Evolutionary conservation across 306 rosid genomes (phyloP), one percentile per base, ranked within the genome.

Genomic region (Inga leiocalycina): DNA sequence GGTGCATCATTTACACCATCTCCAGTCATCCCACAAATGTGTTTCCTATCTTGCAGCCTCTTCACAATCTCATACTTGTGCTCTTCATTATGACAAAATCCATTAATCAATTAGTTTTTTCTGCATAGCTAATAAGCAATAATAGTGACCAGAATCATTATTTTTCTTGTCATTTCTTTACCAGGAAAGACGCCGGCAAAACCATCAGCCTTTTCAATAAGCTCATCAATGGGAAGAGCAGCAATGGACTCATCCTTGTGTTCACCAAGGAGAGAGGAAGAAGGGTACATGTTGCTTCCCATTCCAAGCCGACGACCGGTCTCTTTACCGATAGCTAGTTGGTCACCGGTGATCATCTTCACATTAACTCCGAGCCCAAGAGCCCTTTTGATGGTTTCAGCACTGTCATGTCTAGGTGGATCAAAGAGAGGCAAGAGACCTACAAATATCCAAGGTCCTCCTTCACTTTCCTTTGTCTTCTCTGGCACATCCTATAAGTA

Each of bases 281-380:
- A 93, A 74, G 97, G 97, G 79, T 93, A 93, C 97, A 93, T 93
- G 88, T 93, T 93, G 19, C 91, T 91, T 75, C 97, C 97, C 97
- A 93, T 93, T 46, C 97, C 97, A 75, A 93, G 95, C 82, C 97
- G 86, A 65, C 95, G 97, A 49, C 89, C 97, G 0, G 97, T 91
- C 84, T 93, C 97, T 81, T 93, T 93, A 6, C 95, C 97, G 64
- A 93, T 93, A 32, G 97, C 95, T 2, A 93, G 88, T 80, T 93
- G 97, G 66, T 93, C 97, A 19, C 97, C 97, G 0, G 97, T 93
- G 37, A 93, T 93, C 97, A 93, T 93, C 91, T 93, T 93, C 48
- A 93, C 97, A 10, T 93, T 93, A 41, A 93, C 97, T 27, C 95
- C 97, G 0, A 93, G 95, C 79, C 83, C 43, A 15, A 91, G 95